Percentiles rank a stretch among this genome's conserved stretches.
phyloP scores from a whole-genome alignment of 108 stramenopile species.

The Chaetoceros tenuissimus region DNA sequence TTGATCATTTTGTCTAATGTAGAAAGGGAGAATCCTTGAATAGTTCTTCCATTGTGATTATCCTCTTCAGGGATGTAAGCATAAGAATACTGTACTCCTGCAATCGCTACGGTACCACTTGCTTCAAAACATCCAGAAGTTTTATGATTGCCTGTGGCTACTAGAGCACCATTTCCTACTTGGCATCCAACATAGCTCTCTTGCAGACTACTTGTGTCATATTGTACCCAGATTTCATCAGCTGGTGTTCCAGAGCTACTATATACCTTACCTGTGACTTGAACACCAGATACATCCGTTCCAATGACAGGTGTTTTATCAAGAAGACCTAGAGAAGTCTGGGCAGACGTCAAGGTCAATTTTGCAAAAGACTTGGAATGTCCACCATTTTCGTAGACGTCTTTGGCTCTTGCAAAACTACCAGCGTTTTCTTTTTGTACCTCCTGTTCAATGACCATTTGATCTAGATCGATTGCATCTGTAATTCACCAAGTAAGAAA shows the following conservation, averaged over 20 bases:
- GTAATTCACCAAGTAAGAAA: too few relatives aligned
- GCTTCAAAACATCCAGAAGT: conserved; percentile 3
- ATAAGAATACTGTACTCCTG: conserved; percentile 8
- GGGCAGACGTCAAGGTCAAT: conserved; percentile 15
- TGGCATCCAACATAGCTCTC: conserved; percentile 21
- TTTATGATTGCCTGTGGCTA: neutral
- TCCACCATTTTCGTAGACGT: conserved; percentile 31
- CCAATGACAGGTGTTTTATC: conserved; percentile 28
- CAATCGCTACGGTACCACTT: neutral
- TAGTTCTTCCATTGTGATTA: conserved; percentile 41
- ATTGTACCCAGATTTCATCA: conserved; percentile 29
- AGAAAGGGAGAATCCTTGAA: conserved; percentile 28
- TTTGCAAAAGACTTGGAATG: conserved; percentile 39
- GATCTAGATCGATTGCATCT: conserved; percentile 58
- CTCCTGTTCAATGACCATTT: conserved; percentile 24
- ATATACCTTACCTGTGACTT: conserved; percentile 23
- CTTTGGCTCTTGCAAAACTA: conserved; percentile 11
- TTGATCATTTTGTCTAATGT: conserved; percentile 23
- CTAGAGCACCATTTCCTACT: conserved; percentile 36
- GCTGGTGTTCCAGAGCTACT: conserved; percentile 12
- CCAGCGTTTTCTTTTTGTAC: conserved; percentile 15
- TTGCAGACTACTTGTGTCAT: conserved; percentile 25
- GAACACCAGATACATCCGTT: conserved; percentile 11
- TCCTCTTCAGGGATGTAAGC: conserved; percentile 23
- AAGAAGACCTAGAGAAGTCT: conserved; percentile 1